Conservation (phyloP, 169 alveolate genomes). For the Babesia divergens region DNA sequence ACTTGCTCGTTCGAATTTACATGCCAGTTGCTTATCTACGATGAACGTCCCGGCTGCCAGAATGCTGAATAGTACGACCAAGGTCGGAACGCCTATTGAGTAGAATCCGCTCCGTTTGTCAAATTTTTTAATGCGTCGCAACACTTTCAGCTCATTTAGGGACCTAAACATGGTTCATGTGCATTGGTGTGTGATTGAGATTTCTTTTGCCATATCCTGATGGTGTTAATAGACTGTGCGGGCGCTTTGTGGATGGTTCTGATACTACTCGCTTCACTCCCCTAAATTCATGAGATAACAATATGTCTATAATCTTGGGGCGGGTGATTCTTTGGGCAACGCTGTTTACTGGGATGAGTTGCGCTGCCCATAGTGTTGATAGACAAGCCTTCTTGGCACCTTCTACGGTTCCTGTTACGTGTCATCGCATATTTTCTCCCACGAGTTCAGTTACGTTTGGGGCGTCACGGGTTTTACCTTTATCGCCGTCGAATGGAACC, state of each 20-base stretch:
- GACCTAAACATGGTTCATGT: not conserved
- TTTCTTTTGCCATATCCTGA: too few species aligned
- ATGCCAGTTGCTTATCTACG: conserved; percentile 67
- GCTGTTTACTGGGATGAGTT: not conserved
- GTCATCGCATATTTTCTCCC: not conserved
- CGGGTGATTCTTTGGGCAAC: not conserved
- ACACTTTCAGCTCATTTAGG: not conserved
- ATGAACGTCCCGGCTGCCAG: conserved; percentile 67
- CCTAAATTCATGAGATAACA: not conserved
- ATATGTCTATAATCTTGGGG: not conserved
- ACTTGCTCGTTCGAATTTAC: conserved; percentile 54
- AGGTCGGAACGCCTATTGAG: conserved; percentile 55
- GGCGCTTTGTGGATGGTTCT: too few species aligned
- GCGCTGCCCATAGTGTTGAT: not conserved
- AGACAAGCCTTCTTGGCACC: conserved; percentile 29
- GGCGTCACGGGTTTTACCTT: too few species aligned
- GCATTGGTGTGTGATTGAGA: not conserved
- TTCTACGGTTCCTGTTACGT: not conserved
- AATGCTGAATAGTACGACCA: conserved; percentile 28
- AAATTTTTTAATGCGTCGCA: conserved; percentile 27
- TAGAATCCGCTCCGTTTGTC: conserved; percentile 60
- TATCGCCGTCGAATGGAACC: not conserved
- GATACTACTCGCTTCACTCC: too few species aligned
- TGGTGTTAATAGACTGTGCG: too few species aligned
- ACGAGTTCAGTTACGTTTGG: not conserved